These are phyloP conservation scores for Neurospora africana DNA, from an alignment of 495 filamentous ascomycete genomes.

Conservation along the genomic window DNA sequence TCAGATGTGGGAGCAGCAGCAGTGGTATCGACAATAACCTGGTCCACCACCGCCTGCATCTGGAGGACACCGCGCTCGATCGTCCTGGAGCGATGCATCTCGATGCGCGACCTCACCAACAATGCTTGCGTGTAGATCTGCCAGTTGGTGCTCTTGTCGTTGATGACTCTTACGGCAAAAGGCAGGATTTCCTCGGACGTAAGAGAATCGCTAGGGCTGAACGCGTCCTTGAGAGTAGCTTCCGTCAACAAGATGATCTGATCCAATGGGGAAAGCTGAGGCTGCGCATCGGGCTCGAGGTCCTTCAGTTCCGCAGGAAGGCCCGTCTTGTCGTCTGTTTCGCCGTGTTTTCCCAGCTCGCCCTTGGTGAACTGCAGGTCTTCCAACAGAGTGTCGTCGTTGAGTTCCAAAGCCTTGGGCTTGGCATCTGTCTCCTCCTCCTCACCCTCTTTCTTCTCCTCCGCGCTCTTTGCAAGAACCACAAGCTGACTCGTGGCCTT, in stretches of 20 bases:
- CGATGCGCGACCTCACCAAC: conserved; percentile 77
- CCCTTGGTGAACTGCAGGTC: conserved; percentile 63
- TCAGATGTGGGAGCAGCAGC: conserved; percentile 22
- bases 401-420: conserved; percentile 62
- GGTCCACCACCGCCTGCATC: conserved; percentile 91
- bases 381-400: conserved; percentile 91
- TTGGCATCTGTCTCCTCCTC: conserved; percentile 10
- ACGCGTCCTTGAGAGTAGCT: conserved; percentile 81
- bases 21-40: conserved; percentile 83
- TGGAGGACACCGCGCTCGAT: conserved; percentile 84
- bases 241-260: conserved; percentile 71
- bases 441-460: conserved; percentile 6
- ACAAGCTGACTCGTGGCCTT: conserved; percentile 85
- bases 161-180: conserved; percentile 78
- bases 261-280: conserved; percentile 71
- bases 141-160: conserved; percentile 90
- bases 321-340: conserved; percentile 31
- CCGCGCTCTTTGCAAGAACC: conserved; percentile 70
- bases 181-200: conserved; percentile 88
- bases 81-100: conserved; percentile 74
- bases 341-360: conserved; percentile 23
- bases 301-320: conserved; percentile 50
- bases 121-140: conserved; percentile 94
- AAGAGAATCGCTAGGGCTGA: conserved; percentile 67
- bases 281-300: conserved; percentile 69